Evolutionary conservation across 495 filamentous ascomycete genomes (phyloP).

Genomic region (Xylaria flabelliformis): DNA sequence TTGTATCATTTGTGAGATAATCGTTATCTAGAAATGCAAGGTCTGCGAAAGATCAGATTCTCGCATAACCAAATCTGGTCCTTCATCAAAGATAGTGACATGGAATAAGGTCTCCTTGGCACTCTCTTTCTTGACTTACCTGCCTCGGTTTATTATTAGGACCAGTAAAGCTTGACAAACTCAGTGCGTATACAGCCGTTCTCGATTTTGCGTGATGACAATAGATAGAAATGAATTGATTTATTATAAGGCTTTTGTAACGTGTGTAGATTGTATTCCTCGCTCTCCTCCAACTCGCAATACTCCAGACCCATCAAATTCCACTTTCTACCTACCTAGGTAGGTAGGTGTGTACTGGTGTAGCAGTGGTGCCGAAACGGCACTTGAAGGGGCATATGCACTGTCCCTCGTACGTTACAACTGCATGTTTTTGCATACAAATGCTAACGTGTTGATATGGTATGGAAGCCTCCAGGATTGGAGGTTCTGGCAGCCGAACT

Average conservation of each 20-base stretch:
- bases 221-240: neutral
- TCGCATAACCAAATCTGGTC: neutral
- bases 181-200: neutral
- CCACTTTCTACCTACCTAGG: too few species aligned
- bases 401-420: too few species aligned
- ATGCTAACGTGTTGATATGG: too few species aligned
- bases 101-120: neutral
- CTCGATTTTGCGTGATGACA: neutral
- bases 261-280: slow-evolving; percentile 17
- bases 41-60: neutral
- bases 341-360: too few species aligned
- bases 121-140: neutral
- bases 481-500: too few species aligned
- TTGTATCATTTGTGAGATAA: neutral
- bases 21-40: neutral
- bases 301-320: neutral
- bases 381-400: too few species aligned
- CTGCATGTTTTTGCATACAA: too few species aligned
- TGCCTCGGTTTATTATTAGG: neutral
- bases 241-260: neutral
- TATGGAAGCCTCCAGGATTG: too few species aligned
- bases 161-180: neutral
- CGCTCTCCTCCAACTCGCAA: slow-evolving; percentile 8
- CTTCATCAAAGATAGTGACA: neutral
- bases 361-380: too few species aligned